Evolutionary conservation across 306 rosid genomes (phyloP).

Genomic region (Quercus variabilis): DNA sequence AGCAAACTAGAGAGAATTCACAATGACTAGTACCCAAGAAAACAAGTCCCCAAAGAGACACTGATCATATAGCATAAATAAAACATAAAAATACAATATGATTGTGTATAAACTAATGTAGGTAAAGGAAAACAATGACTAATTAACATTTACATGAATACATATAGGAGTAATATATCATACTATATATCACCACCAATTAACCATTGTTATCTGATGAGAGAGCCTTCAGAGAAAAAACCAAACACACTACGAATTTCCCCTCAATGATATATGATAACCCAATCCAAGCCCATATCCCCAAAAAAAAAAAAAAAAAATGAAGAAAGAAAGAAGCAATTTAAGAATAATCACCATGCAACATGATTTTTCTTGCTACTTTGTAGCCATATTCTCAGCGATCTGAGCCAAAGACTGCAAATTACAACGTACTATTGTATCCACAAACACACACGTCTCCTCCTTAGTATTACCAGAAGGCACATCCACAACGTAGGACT

Average conservation of each 20-base stretch:
- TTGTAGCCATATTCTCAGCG: slow-evolving; percentile 57
- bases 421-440: slow-evolving; percentile 92
- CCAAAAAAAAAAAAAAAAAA: neutral
- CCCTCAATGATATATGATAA: neutral
- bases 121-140: neutral
- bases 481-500: slow-evolving; percentile 84
- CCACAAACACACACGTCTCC: slow-evolving; percentile 86
- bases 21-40: neutral
- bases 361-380: slow-evolving; percentile 2
- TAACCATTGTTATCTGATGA: slow-evolving; percentile 18
- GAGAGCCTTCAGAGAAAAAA: slow-evolving; percentile 1
- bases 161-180: neutral
- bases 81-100: neutral
- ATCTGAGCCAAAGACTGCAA: slow-evolving; percentile 83
- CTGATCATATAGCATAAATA: neutral
- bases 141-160: slow-evolving; percentile 20
- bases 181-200: slow-evolving; percentile 17
- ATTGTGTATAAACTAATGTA: neutral
- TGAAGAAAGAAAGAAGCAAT: neutral
- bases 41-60: neutral
- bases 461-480: slow-evolving; percentile 82
- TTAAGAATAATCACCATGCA: neutral
- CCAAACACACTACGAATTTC: slow-evolving; percentile 23
- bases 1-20: neutral
- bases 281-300: slow-evolving; percentile 19